phyloP scores from a whole-genome alignment of 768 basidiomycete genomes.

The Favolaschia claudopus region DNA sequence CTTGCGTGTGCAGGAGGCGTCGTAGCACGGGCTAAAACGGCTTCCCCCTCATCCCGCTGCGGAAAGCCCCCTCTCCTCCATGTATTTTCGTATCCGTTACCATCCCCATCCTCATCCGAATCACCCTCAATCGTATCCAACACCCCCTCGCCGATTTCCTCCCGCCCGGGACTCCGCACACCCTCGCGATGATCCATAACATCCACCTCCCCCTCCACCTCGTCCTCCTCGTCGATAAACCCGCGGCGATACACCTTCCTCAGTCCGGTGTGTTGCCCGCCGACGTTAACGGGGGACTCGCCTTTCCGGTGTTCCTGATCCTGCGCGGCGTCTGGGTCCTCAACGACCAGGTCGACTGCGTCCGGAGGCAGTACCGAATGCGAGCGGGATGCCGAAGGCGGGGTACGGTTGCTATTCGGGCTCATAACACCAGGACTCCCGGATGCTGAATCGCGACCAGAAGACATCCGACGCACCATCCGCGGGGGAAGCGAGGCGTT shows the following conservation, averaged over 20 bases:
- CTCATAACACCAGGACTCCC: slow-evolving; percentile 4
- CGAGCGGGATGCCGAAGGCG: slow-evolving; percentile 41
- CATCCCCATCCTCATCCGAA: slow-evolving; percentile 37
- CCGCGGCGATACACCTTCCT: slow-evolving; percentile 63
- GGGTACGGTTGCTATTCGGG: slow-evolving; percentile 30
- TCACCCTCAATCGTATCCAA: slow-evolving; percentile 42
- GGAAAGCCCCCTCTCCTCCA: slow-evolving; percentile 26
- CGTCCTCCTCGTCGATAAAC: slow-evolving; percentile 47
- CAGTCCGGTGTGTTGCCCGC: too few relatives aligned
- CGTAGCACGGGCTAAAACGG: slow-evolving; percentile 40
- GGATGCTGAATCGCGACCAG: background rate
- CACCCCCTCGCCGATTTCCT: slow-evolving; percentile 52
- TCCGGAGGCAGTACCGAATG: slow-evolving; percentile 63
- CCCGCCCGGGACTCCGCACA: slow-evolving; percentile 31
- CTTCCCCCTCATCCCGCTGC: slow-evolving; percentile 30
- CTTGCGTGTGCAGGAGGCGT: slow-evolving; percentile 49
- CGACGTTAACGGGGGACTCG: slow-evolving; percentile 58
- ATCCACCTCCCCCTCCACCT: slow-evolving; percentile 50
- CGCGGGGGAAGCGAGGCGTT: slow-evolving; percentile 13
- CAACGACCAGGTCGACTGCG: slow-evolving; percentile 90
- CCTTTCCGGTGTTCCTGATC: slow-evolving; percentile 67
- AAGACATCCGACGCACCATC: background rate
- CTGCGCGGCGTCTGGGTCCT: slow-evolving; percentile 64
- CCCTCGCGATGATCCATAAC: slow-evolving; percentile 39
- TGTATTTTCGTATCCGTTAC: slow-evolving; percentile 35